phyloP scores from a whole-genome alignment of 2,329 filamentous ascomycete genomes.

The Clonostachys rosea region DNA sequence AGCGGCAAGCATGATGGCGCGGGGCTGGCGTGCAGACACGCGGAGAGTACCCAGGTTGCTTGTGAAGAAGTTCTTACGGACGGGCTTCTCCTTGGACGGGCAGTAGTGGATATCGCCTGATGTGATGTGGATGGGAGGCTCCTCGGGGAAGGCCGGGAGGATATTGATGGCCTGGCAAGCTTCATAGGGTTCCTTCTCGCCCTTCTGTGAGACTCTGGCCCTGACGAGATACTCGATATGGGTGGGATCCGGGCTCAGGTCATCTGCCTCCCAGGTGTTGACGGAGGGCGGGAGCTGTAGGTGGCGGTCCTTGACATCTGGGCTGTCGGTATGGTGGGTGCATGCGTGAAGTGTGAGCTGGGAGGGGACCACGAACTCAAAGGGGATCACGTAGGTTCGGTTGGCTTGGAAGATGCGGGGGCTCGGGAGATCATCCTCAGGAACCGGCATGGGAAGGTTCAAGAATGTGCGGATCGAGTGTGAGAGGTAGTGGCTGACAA shows the following conservation, averaged over 20 bases:
- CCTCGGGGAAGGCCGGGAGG: constrained; percentile 43
- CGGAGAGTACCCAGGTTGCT: constrained; percentile 45
- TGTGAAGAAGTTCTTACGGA: constrained; percentile 48
- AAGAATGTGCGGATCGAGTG: constrained; percentile 48
- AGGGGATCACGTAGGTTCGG: constrained; percentile 44
- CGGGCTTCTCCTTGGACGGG: constrained; percentile 43
- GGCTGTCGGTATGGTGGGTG: constrained; percentile 39
- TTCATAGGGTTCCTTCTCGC: constrained; percentile 26
- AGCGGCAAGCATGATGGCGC: constrained; percentile 41
- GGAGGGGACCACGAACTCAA: constrained; percentile 54
- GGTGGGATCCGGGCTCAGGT: constrained; percentile 50
- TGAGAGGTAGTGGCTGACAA: constrained; percentile 39
- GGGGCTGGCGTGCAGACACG: constrained; percentile 37
- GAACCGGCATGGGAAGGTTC: constrained; percentile 50
- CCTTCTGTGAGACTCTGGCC: constrained; percentile 34
- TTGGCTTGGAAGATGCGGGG: constrained; percentile 41
- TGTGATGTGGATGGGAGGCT: constrained; percentile 45
- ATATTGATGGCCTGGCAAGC: constrained; percentile 37
- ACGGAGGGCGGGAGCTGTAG: constrained; percentile 48
- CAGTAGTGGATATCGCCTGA: constrained; percentile 41
- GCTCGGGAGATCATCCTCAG: constrained; percentile 36
- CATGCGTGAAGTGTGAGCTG: constrained; percentile 55
- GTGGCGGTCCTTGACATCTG: constrained; percentile 45
- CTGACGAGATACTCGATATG: constrained; percentile 47
- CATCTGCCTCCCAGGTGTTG: constrained; percentile 47